Base-by-base conservation (phyloP, 2,329 filamentous ascomycete species). In the Chaetomium sp. region DNA sequence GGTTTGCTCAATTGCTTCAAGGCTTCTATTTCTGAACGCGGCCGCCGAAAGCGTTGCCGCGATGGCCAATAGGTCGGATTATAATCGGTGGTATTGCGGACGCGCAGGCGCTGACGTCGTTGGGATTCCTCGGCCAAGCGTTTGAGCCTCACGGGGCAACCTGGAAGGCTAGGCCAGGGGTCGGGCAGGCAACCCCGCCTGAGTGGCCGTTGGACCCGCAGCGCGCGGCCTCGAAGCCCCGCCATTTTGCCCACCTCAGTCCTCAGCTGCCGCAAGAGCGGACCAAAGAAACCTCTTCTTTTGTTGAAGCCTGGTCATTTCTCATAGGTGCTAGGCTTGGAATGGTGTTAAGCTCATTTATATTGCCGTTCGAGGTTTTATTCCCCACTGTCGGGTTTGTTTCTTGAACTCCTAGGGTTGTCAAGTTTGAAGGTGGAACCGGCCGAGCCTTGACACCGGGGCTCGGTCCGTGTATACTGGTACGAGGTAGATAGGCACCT, bases 41-140 rank as follows among this genome's bases (percentile, higher is more conserved):
- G 50, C 12, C 42, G 27, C 27, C 33, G 23, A 50, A 49, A 13
- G 42, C 2, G 27, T 21, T 50, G 38, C 27, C 23, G 31, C 7
- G 45, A 45, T 57, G 53, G 57, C n/a, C 27, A 45, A 51, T 55
- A 23, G 42, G 38, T 19, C 19, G 25, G 47, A 53, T 21, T 55
- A 3, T 1, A 2, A 7, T 33, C 19, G 2, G 25, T 13, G 35
- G 47, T 53, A 57, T 50, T 56, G 57, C 5, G 21, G 45, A 25
- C 23, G 25, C 23, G 25, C 16, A 12, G 66, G n/a, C 50, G 60
- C 53, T 62, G 64, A 57, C 57, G 64, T 58, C 51, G 54, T 61
- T 65, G 55, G 61, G 27, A 55, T 47, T 25, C 31, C 55, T 54
- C 51, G 33, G 63, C 33, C 63, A 57, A 57, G 58, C 31, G 63